Base-by-base conservation (phyloP, 331 rosid genomes). In the Erythrophleum ivorense region DNA sequence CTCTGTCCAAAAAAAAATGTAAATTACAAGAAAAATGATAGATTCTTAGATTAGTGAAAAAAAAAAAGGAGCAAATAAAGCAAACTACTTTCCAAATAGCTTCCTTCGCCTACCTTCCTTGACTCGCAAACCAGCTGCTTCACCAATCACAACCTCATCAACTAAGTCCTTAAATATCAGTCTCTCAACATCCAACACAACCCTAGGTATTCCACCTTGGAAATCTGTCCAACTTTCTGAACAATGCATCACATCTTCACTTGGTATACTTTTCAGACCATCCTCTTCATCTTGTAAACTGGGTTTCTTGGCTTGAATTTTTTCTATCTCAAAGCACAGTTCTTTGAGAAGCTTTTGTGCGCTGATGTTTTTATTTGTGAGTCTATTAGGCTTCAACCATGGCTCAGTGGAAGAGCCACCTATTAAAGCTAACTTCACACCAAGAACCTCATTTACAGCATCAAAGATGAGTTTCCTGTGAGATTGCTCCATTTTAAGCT, bases 261-360 rank as follows among this genome's bases (percentile, higher is more conserved):
- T 58, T 76, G 89, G 46, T 7, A 92, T 76, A 68, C 59, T 72
- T 71, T 88, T 89, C 82, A 91, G 77, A 53, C 85, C 79, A 80
- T 94, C 94, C 45, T 81, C 95, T 74, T 86, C 94, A 55, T 92
- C 88, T 7, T 24, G 29, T 24, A 84, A 29, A 75, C 71, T 64
- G 79, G 77, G 77, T 41, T 85, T 91, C 88, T 85, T 85, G 77
- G 87, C 76, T 87, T 90, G 92, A 24, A 90, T 53, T 46, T 90
- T 90, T 79, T 92, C 97, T 24, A 91, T 91, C 86, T 91, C 95
- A 16, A 79, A 80, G 78, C 94, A 91, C 74, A 94, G 68, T 67
- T 94, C 97, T 88, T 91, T 94, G 12, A 94, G 92, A 81, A 94
- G 94, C 91, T 84, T 94, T 85, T 94, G 98, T 59, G 98, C 92